Evolutionary conservation across 306 rosid genomes (phyloP).

Genomic region (Boehmeria nivea): DNA sequence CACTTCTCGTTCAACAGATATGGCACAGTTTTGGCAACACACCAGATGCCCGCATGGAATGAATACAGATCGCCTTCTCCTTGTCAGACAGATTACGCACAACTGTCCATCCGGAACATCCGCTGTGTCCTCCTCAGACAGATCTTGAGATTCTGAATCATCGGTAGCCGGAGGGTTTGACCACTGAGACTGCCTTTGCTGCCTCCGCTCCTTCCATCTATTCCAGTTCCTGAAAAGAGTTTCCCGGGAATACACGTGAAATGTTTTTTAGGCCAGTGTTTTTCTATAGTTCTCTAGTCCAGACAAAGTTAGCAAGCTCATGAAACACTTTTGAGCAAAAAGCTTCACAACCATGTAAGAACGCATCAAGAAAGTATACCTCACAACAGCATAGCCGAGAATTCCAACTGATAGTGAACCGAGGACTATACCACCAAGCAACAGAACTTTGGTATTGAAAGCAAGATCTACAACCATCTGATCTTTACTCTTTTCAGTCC

Average conservation of each 20-base stretch:
- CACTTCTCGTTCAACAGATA: conserved; percentile 52
- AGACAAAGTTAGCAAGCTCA: not conserved
- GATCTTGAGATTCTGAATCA: conserved; percentile 25
- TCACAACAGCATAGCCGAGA: conserved; percentile 65
- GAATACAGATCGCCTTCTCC: conserved; percentile 84
- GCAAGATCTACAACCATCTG: conserved; percentile 69
- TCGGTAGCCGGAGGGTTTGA: conserved; percentile 27
- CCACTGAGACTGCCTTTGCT: conserved; percentile 43
- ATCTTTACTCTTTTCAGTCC: conserved; percentile 77
- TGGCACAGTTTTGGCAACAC: conserved; percentile 72
- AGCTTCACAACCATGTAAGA: not conserved
- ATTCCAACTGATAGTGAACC: conserved; percentile 70
- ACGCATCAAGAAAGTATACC: conserved; percentile 31
- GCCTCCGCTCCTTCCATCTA: conserved; percentile 72
- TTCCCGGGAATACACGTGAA: too few species aligned
- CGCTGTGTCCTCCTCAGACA: conserved; percentile 46
- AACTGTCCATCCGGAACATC: conserved; percentile 68
- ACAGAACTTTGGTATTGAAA: conserved; percentile 38
- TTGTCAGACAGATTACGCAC: conserved; percentile 75
- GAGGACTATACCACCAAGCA: conserved; percentile 57
- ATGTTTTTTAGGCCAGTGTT: not conserved
- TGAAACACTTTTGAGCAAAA: not conserved
- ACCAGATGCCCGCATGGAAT: conserved; percentile 89
- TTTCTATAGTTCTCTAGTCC: not conserved
- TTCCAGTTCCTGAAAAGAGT: conserved; percentile 65